Evolutionary conservation across 768 basidiomycete genomes (phyloP), one percentile per base, ranked within the genome.

Genomic region (Hydnum rufescens): DNA sequence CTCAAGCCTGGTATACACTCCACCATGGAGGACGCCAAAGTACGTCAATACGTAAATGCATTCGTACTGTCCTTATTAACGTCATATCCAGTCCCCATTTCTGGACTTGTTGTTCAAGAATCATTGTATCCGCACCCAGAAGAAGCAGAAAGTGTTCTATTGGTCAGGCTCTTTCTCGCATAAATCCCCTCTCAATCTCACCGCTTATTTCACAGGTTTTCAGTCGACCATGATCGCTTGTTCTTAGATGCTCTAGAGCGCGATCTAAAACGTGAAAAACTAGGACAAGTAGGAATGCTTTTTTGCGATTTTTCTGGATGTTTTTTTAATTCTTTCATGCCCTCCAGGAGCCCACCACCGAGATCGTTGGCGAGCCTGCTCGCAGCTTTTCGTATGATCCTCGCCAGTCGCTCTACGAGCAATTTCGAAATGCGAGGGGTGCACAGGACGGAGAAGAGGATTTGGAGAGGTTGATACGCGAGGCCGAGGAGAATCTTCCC

Each of bases 131-230:
- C 78, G 92, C 34, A 96, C 92, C 1, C 92, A 96, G 64, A 96
- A 95, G 74, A 96, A 95, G 68, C 92, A 93, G 69, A 90, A 96
- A 65, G 92, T 96, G n/a, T 96, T 95, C 62, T 95, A 86, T 64
- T 96, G 92, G 90, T 86, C 58, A 52, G 80, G 68, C 25, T 13
- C 13, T 13, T 47, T 13, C 8, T 8, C 16, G 13, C 44, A 13
- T 13, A 13, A 25, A 13, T 46, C 49, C 39, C 18, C 53, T 28
- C 13, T 32, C 26, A 13, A 13, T 13, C 26, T 32, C 8, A 50
- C 51, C 34, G 5, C 36, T 28, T 43, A 32, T 32, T 53, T 30
- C 49, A 3, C 62, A 92, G 87, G 88, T 95, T 88, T 68, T 92
- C 89, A 4, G 92, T 96, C 4, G 92, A 92, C 2, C 92, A 96